phyloP scores from a whole-genome alignment of 1,139 yeast species.

The Saccharomyces pastorianus region DNA sequence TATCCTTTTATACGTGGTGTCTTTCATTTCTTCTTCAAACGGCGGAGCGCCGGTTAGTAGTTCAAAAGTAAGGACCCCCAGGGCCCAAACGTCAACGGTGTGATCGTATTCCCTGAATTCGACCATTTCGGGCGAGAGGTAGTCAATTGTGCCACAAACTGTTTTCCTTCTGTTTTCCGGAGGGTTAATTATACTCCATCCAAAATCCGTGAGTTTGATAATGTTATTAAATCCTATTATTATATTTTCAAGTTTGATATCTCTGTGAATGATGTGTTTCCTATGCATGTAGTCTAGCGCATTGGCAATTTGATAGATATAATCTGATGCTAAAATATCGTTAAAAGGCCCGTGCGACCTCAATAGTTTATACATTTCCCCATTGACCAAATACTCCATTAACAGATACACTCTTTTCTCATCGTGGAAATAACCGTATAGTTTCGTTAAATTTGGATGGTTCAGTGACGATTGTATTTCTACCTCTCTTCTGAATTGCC shows the following conservation, averaged over 20 bases:
- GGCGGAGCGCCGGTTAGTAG: slow-evolving; percentile 86
- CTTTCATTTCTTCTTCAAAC: slow-evolving; percentile 69
- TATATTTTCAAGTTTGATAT: slow-evolving; percentile 87
- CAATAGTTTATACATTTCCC: slow-evolving; percentile 74
- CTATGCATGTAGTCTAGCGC: slow-evolving; percentile 72
- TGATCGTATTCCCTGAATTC: slow-evolving; percentile 73
- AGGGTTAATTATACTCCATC: slow-evolving; percentile 82
- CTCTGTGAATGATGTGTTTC: slow-evolving; percentile 79
- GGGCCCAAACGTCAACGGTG: slow-evolving; percentile 84
- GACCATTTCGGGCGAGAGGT: slow-evolving; percentile 92
- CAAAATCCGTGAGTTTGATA: slow-evolving; percentile 84
- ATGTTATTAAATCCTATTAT: slow-evolving; percentile 63
- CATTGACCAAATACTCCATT: slow-evolving; percentile 77
- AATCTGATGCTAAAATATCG: slow-evolving; percentile 66
- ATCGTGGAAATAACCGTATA: slow-evolving; percentile 84
- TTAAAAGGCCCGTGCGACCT: slow-evolving; percentile 58
- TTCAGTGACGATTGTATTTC: slow-evolving; percentile 76
- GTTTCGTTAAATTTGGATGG: slow-evolving; percentile 71
- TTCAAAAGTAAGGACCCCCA: slow-evolving; percentile 83
- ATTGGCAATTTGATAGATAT: slow-evolving; percentile 73
- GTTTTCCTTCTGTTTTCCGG: slow-evolving; percentile 53
- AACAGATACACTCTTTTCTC: slow-evolving; percentile 69
- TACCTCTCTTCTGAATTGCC: slow-evolving; percentile 81
- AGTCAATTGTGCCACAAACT: slow-evolving; percentile 91
- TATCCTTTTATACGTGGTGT: slow-evolving; percentile 71